phyloP scores from a whole-genome alignment of 768 basidiomycete species.

The Lactarius psammicola region DNA sequence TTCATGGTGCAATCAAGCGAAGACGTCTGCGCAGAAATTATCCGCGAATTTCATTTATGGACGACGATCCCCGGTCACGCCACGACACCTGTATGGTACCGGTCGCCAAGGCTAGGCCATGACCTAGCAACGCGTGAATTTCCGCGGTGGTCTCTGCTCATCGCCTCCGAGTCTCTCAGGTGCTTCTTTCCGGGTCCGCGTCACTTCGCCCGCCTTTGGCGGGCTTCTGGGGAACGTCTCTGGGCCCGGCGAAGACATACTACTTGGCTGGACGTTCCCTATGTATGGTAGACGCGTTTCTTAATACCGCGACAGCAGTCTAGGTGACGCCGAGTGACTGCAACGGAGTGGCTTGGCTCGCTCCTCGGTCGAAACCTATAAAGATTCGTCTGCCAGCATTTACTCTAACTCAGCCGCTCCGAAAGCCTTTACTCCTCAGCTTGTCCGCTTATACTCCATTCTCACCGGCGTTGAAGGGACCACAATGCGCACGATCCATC shows the following conservation, averaged over 20 bases:
- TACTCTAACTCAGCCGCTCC: background rate
- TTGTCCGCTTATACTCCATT: background rate
- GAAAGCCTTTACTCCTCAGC: background rate
- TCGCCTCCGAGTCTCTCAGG: background rate
- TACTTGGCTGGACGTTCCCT: background rate
- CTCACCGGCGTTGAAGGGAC: background rate
- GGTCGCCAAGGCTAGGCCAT: background rate
- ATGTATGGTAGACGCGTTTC: background rate
- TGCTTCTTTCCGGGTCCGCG: background rate
- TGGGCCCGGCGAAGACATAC: background rate
- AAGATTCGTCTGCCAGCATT: background rate
- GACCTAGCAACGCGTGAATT: background rate
- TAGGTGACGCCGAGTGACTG: background rate
- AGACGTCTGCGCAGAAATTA: background rate
- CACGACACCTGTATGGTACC: background rate
- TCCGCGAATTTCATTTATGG: background rate
- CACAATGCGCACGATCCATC: constrained; percentile 2
- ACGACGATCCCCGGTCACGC: background rate
- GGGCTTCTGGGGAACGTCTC: background rate
- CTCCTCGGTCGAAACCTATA: background rate
- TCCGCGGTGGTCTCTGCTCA: background rate
- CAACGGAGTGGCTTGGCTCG: background rate
- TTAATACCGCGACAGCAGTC: background rate
- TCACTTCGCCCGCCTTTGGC: background rate
- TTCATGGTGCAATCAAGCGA: background rate